These are phyloP conservation scores for Brassica napus DNA, from an alignment of 345 rosid genomes.

Conservation along the genomic window Da-Ae NC_063445.1:49640501-49641000, in stretches of 20 bases:
- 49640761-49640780: slow-evolving; percentile 94
- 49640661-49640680: slow-evolving; percentile 83
- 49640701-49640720: slow-evolving; percentile 68
- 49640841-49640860: slow-evolving; percentile 90
- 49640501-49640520: slow-evolving; percentile 79
- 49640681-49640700: slow-evolving; percentile 82
- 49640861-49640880: slow-evolving; percentile 84
- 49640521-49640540: slow-evolving; percentile 87
- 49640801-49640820: slow-evolving; percentile 94
- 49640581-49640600: slow-evolving; percentile 93
- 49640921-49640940: slow-evolving; percentile 88
- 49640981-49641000: no score
- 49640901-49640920: slow-evolving; percentile 85
- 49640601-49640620: slow-evolving; percentile 78
- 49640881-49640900: slow-evolving; percentile 85
- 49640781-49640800: slow-evolving; percentile 78
- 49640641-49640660: slow-evolving; percentile 83
- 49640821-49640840: slow-evolving; percentile 73
- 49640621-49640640: slow-evolving; percentile 75
- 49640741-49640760: slow-evolving; percentile 74
- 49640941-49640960: slow-evolving; percentile 94
- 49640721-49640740: slow-evolving; percentile 68
- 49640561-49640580: slow-evolving; percentile 72
- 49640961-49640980: slow-evolving; percentile 73
- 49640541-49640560: slow-evolving; percentile 86